Conservation (phyloP, 2,329 filamentous ascomycete genomes). For the Aspergillus aculeatinus region DNA sequence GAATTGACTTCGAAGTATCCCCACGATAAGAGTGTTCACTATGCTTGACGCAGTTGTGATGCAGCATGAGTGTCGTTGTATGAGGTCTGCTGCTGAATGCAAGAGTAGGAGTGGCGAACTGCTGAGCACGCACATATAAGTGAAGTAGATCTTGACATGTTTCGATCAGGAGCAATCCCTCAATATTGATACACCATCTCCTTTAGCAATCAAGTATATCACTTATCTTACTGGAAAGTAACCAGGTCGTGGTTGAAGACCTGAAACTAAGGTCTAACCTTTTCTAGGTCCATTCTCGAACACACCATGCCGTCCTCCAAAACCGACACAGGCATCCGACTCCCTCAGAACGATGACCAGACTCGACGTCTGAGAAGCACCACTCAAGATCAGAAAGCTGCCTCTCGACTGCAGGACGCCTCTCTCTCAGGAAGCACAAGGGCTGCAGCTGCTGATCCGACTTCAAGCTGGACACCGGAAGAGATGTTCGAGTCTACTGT, state of each 20-base stretch:
- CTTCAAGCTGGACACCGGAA: neutral
- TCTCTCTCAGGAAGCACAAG: neutral
- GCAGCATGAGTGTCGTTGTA: neutral
- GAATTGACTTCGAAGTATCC: neutral
- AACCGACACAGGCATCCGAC: neutral
- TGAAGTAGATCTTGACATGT: neutral
- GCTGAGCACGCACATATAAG: neutral
- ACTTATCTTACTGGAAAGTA: neutral
- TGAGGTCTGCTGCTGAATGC: neutral
- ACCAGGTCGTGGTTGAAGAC: neutral
- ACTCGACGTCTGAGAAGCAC: neutral
- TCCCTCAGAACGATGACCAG: neutral
- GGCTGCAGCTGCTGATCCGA: neutral
- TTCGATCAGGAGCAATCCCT: too few species aligned
- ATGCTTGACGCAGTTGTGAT: neutral
- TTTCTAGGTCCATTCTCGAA: neutral
- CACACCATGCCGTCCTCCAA: neutral
- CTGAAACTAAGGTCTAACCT: neutral
- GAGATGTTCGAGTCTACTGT: neutral
- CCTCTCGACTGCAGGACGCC: neutral
- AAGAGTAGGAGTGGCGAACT: neutral
- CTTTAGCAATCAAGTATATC: too few species aligned
- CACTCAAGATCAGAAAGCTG: neutral
- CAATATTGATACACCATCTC: too few species aligned
- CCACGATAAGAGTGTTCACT: neutral